Evolutionary conservation across 2,329 filamentous ascomycete species (phyloP), one percentile per base, ranked within the genome.

Genomic region (Fusarium agapanthi): DNA sequence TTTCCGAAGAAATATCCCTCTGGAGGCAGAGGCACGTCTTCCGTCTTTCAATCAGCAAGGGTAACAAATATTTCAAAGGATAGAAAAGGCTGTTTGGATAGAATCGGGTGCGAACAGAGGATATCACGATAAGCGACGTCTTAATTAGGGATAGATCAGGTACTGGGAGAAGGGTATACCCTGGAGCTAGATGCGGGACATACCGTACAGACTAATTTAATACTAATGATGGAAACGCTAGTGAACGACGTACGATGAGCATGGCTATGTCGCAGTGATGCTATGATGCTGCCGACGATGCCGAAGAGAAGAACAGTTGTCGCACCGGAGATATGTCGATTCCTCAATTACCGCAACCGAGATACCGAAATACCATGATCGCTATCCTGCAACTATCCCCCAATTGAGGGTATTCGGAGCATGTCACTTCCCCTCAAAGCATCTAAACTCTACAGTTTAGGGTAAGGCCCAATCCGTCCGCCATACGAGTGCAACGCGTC

Each of bases 61-160:
- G 87, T 87, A 28, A 88, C 92, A 73, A 92, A 89, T 75, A 86
- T 93, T 60, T 20, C 90, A 91, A 80, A 91, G 89, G 91, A 94
- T 79, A 88, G 91, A 71, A 95, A 95, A 84, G 93, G 94, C 79
- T 84, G 95, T 70, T 85, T 96, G 50, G 92, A 92, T 54, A 86
- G 93, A 54, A 95, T 96, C 76, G 93, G 93, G 41, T 96, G 93
- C 80, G 92, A 94, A 80, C 94, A 94, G 84, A 91, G 89, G 77
- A 85, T 89, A 61, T 32, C 47, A 44, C 35, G 48, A 28, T 41
- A 16, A 50, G 20, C 18, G 7, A 44, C 3, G 14, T 4, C 16
- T 37, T 28, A 26, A 34, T 28, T 55, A n/a, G 15, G n/a, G 22
- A 43, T n/a, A 30, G 20, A 38, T 26, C 18, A 9, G n/a, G 32